Evolutionary conservation across 768 basidiomycete species (phyloP).

Genomic region (Lentinula detonsa): DNA sequence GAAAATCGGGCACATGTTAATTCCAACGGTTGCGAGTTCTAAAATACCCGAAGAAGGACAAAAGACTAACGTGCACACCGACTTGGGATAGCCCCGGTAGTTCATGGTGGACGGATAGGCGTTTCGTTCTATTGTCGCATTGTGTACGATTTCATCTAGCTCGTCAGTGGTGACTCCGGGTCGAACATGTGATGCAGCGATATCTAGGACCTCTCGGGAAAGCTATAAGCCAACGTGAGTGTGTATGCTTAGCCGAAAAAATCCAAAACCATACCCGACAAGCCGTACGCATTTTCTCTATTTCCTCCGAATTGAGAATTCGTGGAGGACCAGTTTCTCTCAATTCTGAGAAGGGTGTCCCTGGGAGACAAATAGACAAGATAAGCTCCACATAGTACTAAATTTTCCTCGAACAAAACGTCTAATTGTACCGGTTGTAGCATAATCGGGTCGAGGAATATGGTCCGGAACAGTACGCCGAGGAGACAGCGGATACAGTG

Average conservation of each 20-base stretch:
- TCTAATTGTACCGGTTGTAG: conserved; percentile 52
- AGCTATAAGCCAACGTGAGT: conserved; percentile 42
- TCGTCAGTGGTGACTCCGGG: conserved; percentile 97
- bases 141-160: conserved; percentile 89
- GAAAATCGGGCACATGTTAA: neutral
- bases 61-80: conserved; percentile 82
- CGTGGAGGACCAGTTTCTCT: conserved; percentile 54
- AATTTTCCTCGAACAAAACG: conserved; percentile 11
- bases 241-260: neutral
- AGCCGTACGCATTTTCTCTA: conserved; percentile 83
- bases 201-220: conserved; percentile 87
- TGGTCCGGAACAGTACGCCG: conserved; percentile 73
- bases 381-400: conserved; percentile 18
- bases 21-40: neutral
- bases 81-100: conserved; percentile 91
- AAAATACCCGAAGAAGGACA: neutral
- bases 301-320: conserved; percentile 66
- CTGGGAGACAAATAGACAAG: conserved; percentile 26
- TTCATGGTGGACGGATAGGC: conserved; percentile 93
- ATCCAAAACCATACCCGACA: conserved; percentile 60
- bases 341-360: conserved; percentile 54
- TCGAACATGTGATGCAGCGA: conserved; percentile 76
- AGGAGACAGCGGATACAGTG: conserved; percentile 83
- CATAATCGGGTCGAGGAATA: conserved; percentile 88
- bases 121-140: conserved; percentile 83